phyloP scores from a whole-genome alignment of 768 basidiomycete species.

The Collybia mongolica region DNA sequence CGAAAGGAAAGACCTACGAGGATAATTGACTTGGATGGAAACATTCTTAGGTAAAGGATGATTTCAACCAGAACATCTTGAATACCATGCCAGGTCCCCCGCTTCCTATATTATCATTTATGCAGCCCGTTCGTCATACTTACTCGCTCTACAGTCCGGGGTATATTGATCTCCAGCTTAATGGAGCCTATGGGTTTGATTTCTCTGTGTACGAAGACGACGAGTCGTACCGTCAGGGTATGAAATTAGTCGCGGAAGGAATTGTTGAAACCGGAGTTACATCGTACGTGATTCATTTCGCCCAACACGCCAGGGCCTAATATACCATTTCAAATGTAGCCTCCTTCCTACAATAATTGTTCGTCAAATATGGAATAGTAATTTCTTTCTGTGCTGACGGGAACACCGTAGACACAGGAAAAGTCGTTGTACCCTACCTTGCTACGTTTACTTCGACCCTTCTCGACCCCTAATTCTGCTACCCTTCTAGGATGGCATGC shows the following conservation, averaged over 20 bases:
- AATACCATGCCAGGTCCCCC: background rate
- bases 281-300: constrained; percentile 48
- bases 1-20: constrained; percentile 59
- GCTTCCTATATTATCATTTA: background rate
- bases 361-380: constrained; percentile 19
- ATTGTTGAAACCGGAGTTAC: constrained; percentile 90
- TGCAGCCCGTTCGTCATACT: background rate
- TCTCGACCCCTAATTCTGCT: constrained; percentile 61
- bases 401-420: constrained; percentile 64
- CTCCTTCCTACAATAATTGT: constrained; percentile 74
- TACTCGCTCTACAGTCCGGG: constrained; percentile 57
- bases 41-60: constrained; percentile 71
- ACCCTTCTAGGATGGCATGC: constrained; percentile 86
- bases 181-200: constrained; percentile 87
- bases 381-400: background rate
- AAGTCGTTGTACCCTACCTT: constrained; percentile 71
- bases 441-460: constrained; percentile 65
- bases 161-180: constrained; percentile 85
- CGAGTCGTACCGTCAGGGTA: constrained; percentile 61
- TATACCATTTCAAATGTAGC: constrained; percentile 23
- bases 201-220: constrained; percentile 83
- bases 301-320: no score
- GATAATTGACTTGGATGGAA: constrained; percentile 69
- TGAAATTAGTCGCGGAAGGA: constrained; percentile 68
- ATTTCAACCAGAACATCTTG: background rate